Conservation (phyloP, 2,329 filamentous ascomycete genomes). For the Diaporthe sp. region DNA sequence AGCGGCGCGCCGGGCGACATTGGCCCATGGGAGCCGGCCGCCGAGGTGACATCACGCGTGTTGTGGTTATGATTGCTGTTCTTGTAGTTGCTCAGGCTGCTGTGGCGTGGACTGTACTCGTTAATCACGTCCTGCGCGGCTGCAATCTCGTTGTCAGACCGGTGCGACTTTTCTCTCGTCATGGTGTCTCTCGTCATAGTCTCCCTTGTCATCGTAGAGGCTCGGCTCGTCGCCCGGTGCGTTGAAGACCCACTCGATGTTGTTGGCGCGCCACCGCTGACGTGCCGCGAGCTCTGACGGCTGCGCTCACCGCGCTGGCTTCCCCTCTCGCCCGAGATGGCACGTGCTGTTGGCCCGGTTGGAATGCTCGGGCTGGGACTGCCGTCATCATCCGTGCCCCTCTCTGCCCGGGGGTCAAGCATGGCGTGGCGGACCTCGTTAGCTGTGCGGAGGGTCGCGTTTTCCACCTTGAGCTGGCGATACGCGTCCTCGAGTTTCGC, state of each 20-base stretch:
- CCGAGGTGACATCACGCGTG: conserved; percentile 39
- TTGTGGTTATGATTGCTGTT: background rate
- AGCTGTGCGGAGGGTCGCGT: conserved; percentile 77
- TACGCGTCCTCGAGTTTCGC: conserved; percentile 72
- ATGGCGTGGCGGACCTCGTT: conserved; percentile 67
- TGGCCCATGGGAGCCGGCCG: conserved; percentile 44
- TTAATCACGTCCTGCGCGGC: conserved; percentile 32
- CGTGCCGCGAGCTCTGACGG: conserved; percentile 44
- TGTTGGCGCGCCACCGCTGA: conserved; percentile 34
- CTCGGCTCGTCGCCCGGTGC: conserved; percentile 45
- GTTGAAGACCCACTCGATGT: conserved; percentile 42
- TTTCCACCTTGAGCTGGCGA: conserved; percentile 74
- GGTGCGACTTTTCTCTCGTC: conserved; percentile 43
- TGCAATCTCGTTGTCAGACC: conserved; percentile 42
- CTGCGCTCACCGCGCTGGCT: conserved; percentile 34
- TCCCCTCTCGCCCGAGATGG: conserved; percentile 37
- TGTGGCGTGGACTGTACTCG: conserved; percentile 42
- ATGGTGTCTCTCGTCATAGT: conserved; percentile 49
- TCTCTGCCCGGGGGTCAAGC: conserved; percentile 53
- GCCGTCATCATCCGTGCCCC: conserved; percentile 50
- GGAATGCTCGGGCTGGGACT: conserved; percentile 69
- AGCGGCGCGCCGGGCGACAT: conserved; percentile 51
- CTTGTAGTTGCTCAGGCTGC: conserved; percentile 36
- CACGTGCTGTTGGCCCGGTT: conserved; percentile 65
- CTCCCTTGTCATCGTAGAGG: conserved; percentile 51